A percentile compares a stretch with the other conserved stretches of the same genome.
Conservation (phyloP, 495 filamentous ascomycete genomes). For the Aspergillus funiculosus region DNA sequence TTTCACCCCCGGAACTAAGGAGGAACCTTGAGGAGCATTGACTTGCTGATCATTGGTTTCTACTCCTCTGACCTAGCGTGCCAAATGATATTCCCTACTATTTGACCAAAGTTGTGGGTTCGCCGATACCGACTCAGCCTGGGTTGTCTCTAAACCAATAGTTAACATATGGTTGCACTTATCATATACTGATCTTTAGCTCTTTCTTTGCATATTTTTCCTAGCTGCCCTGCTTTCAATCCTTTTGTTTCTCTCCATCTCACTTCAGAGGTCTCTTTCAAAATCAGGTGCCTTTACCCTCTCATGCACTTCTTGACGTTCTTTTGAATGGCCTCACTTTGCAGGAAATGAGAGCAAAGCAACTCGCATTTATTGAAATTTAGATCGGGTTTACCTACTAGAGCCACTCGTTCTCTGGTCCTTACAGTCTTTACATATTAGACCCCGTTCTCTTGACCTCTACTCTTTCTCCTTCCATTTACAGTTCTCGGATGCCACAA, state of each 20-base stretch:
- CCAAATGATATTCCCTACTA: not conserved
- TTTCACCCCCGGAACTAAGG: not conserved
- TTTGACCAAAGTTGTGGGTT: not conserved
- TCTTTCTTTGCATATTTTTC: not conserved
- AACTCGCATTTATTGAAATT: not conserved
- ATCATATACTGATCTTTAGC: not conserved
- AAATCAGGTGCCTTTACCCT: no score
- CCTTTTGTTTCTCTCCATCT: not conserved
- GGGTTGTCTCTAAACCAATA: not conserved
- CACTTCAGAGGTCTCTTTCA: not conserved
- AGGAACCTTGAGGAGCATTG: not conserved
- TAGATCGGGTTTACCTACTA: not conserved
- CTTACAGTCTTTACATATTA: not conserved
- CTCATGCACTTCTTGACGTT: not conserved
- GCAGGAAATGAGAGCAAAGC: not conserved
- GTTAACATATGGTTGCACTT: not conserved
- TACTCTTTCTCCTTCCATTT: conserved; percentile 1
- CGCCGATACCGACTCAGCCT: not conserved
- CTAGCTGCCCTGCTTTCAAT: not conserved
- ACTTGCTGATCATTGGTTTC: not conserved
- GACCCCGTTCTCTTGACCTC: no score
- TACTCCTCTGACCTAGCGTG: not conserved
- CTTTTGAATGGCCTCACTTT: not conserved
- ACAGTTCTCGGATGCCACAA: conserved; percentile 14
- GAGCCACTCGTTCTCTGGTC: not conserved